phyloP scores from a whole-genome alignment of 768 basidiomycete species.

The Symmetrospora coprosmae region DNA sequence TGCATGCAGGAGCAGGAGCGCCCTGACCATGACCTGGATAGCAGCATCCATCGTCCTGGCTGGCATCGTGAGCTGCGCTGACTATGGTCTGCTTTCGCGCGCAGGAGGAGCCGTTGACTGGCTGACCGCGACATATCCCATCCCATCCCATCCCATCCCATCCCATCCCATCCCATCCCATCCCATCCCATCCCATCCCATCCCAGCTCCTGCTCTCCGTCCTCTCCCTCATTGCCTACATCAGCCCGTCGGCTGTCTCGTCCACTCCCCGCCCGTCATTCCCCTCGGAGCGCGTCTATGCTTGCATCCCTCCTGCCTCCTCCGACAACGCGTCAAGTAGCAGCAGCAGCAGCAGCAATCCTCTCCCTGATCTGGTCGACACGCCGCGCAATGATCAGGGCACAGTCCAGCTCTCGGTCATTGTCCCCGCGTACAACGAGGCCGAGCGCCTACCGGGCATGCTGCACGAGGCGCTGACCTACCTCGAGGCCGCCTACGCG shows the following conservation, averaged over 20 bases:
- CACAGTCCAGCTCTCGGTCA: conserved; percentile 56
- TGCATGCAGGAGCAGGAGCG: too few species aligned
- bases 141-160: too few species aligned
- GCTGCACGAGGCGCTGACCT: conserved; percentile 52
- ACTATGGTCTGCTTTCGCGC: too few species aligned
- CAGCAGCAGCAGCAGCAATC: neutral
- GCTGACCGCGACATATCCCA: too few species aligned
- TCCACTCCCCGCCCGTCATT: conserved; percentile 1
- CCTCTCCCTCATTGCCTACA: neutral
- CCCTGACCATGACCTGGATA: too few species aligned
- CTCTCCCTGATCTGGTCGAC: neutral
- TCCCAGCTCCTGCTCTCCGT: neutral
- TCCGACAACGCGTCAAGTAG: too few species aligned
- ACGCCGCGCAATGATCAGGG: neutral
- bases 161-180: too few species aligned
- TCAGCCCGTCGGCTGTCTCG: neutral
- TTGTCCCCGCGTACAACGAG: conserved; percentile 89
- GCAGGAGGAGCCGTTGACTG: too few species aligned
- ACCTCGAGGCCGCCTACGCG: conserved; percentile 44
- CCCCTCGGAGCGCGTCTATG: conserved; percentile 15
- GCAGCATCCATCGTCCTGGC: too few species aligned
- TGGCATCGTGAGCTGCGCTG: too few species aligned
- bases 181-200: too few species aligned
- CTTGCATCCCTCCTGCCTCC: too few species aligned
- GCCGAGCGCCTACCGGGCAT: conserved; percentile 65